Base-by-base conservation (phyloP, 2,329 filamentous ascomycete species). In the Phyllosticta ampelicida region DNA sequence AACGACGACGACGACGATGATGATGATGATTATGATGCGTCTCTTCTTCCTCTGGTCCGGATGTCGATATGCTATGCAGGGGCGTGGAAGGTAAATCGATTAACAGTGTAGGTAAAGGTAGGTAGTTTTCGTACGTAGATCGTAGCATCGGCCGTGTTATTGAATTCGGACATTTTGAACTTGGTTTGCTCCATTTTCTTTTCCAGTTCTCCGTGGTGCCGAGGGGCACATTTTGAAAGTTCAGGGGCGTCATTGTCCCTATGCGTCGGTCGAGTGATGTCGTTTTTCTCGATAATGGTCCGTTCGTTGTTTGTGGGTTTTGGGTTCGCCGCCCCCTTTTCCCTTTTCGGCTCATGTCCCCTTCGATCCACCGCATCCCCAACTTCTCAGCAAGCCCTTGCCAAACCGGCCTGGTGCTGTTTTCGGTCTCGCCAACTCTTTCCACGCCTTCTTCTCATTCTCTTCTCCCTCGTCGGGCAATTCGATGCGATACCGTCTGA, bases 401-500 rank as follows among this genome's bases (percentile, higher is more conserved):
- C 36, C 36, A 44, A 44, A 44, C 36, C 36, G 36, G 36, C 36
- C 36, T 16, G 36, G 36, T 5, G 36, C 36, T n/a, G 36, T 44
- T 4, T n/a, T 44, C 3, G 36, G 36, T 16, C 36, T 44, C 4
- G n/a, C 36, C n/a, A 16, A n/a, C 36, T n/a, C 13, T 5, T 44
- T n/a, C 13, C n/a, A n/a, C n/a, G 13, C 11, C 11, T n/a, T 44
- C 36, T 44, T 44, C n/a, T 44, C 49, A 9, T 20, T 63, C 10
- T 64, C 60, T 23, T 64, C 62, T n/a, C 63, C 62, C 9, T 62
- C 59, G 1, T 67, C 66, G 4, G 63, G 58, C 16, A 71, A 58
- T 49, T 67, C 65, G 54, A 73, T 61, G 48, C 71, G 66, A 63
- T 72, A 72, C 20, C 71, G 63, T 56, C 71, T 63, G 49, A 73